These are phyloP conservation scores for Guillardia theta DNA, from an alignment of 78 protist species.

Conservation along the genomic window DNA sequence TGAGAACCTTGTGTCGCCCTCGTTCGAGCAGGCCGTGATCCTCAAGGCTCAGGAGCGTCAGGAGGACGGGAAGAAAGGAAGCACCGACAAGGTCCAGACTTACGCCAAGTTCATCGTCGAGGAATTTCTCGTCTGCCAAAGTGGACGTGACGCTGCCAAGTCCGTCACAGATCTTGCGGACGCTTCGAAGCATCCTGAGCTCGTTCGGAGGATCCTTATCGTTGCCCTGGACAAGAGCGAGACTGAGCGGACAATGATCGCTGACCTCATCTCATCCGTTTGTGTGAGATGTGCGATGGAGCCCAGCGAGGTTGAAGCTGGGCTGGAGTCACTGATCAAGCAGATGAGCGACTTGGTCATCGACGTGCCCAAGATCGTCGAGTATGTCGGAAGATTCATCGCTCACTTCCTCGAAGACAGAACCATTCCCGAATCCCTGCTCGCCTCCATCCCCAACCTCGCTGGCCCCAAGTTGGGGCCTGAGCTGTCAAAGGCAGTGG, in stretches of 20 bases:
- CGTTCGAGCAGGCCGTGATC: background rate
- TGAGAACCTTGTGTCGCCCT: conserved; percentile 1
- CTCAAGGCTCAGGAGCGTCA: background rate
- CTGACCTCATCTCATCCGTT: background rate
- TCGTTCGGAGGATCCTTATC: background rate
- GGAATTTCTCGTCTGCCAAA: background rate
- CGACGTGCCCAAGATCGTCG: conserved; percentile 10
- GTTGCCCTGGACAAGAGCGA: conserved; percentile 25
- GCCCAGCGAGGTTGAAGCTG: background rate
- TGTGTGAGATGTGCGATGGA: background rate
- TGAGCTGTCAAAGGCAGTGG: background rate
- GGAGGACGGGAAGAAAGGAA: background rate
- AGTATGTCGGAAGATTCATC: background rate
- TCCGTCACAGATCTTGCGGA: background rate
- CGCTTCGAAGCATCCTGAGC: background rate
- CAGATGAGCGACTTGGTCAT: background rate
- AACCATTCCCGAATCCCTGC: background rate
- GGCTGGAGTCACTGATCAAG: background rate
- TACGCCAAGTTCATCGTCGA: background rate
- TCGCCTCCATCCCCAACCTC: background rate
- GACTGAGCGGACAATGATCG: background rate
- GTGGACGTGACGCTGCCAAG: background rate
- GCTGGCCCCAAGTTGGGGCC: background rate
- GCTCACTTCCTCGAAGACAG: background rate
- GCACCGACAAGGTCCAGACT: background rate